Percentiles rank a stretch among this genome's conserved stretches.
Evolutionary conservation across 805 yeast genomes (phyloP).

Genomic region (Ogataea chonburiensis): DNA sequence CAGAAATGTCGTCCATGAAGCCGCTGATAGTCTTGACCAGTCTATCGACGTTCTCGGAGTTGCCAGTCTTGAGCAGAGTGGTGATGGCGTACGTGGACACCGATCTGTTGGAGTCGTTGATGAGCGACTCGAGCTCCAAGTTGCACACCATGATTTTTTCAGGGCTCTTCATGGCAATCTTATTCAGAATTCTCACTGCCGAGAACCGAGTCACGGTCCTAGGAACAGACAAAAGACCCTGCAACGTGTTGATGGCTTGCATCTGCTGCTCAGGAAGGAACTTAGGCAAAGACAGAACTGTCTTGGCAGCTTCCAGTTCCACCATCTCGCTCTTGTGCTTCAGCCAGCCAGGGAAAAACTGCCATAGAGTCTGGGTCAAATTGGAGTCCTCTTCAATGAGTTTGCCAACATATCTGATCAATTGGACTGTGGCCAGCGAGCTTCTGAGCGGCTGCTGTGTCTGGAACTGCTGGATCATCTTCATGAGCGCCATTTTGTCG

Average conservation of each 20-base stretch:
- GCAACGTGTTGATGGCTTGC: slow-evolving; percentile 70
- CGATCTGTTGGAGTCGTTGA: slow-evolving; percentile 85
- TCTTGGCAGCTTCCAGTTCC: slow-evolving; percentile 86
- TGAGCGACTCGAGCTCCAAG: slow-evolving; percentile 79
- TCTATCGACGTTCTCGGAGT: slow-evolving; percentile 84
- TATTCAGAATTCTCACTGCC: slow-evolving; percentile 86
- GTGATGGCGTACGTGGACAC: slow-evolving; percentile 97
- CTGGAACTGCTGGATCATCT: slow-evolving; percentile 76
- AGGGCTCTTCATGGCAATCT: slow-evolving; percentile 78
- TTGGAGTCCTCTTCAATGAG: slow-evolving; percentile 71
- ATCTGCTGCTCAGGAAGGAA: slow-evolving; percentile 65
- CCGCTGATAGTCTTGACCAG: slow-evolving; percentile 82
- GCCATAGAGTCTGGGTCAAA: slow-evolving; percentile 56
- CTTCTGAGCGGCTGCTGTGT: slow-evolving; percentile 62
- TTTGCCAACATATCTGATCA: slow-evolving; percentile 78
- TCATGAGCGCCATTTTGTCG: slow-evolving; percentile 91
- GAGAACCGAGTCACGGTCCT: slow-evolving; percentile 88
- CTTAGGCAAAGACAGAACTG: slow-evolving; percentile 54
- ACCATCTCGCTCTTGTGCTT: slow-evolving; percentile 85
- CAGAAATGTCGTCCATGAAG: slow-evolving; percentile 90
- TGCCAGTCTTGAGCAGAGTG: slow-evolving; percentile 91
- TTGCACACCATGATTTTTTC: slow-evolving; percentile 77
- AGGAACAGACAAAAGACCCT: slow-evolving; percentile 78
- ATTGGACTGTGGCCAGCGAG: slow-evolving; percentile 81
- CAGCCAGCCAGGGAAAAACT: slow-evolving; percentile 67